These are phyloP conservation scores for Mycosarcoma maydis DNA, from an alignment of 1,284 basidiomycete genomes.

Conservation along the genomic window DNA sequence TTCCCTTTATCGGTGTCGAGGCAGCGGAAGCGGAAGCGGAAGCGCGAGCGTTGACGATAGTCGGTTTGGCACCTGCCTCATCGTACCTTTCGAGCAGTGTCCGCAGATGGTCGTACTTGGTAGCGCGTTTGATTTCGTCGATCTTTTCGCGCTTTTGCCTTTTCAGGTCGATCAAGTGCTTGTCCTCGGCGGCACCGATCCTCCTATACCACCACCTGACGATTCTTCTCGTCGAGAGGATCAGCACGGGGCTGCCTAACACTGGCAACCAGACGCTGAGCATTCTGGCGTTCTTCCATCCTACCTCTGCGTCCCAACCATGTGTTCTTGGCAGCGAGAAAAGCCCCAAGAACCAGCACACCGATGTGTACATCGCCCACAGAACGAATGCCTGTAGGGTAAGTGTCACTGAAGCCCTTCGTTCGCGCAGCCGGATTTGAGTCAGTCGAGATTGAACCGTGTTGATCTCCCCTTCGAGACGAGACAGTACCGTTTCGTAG, in stretches of 20 bases:
- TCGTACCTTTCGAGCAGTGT: slow-evolving; percentile 92
- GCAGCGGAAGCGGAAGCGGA: too few relatives aligned
- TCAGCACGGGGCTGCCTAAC: slow-evolving; percentile 61
- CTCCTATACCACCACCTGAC: slow-evolving; percentile 87
- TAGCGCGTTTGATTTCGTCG: slow-evolving; percentile 96
- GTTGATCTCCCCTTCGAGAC: slow-evolving; percentile 69
- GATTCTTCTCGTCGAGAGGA: slow-evolving; percentile 82
- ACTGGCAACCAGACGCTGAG: slow-evolving; percentile 43
- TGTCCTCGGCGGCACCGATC: slow-evolving; percentile 86
- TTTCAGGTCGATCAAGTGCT: slow-evolving; percentile 78
- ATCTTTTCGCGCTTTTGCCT: slow-evolving; percentile 85
- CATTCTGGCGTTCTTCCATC: slow-evolving; percentile 3
- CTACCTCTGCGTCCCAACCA: neutral
- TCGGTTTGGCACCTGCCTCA: slow-evolving; percentile 68
- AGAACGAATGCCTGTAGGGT: slow-evolving; percentile 82
- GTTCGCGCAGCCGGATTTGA: slow-evolving; percentile 86
- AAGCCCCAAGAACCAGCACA: slow-evolving; percentile 77
- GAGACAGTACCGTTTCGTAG: slow-evolving; percentile 71
- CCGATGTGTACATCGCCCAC: slow-evolving; percentile 81
- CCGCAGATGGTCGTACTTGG: slow-evolving; percentile 91
- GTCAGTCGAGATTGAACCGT: slow-evolving; percentile 78
- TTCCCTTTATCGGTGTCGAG: slow-evolving; percentile 22
- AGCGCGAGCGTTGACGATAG: slow-evolving; percentile 6
- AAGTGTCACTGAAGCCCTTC: slow-evolving; percentile 80
- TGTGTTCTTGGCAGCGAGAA: slow-evolving; percentile 10